Evolutionary conservation across 768 basidiomycete genomes (phyloP), one percentile per base, ranked within the genome.

Genomic region (Suillus occidentalis): DNA sequence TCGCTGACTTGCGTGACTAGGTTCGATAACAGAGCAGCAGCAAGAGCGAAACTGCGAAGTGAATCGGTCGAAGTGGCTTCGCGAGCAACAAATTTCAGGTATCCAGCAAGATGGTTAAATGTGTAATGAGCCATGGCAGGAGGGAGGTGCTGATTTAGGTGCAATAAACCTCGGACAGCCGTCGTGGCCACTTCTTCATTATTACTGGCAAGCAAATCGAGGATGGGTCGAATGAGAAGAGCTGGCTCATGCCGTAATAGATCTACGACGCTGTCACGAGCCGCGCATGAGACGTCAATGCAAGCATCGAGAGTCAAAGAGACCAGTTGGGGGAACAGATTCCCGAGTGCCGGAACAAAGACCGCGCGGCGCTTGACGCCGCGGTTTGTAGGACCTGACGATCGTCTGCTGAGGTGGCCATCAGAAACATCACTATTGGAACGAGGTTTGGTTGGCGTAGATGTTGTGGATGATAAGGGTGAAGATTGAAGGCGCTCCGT

Each of bases 181-280:
- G 82, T 77, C 47, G 87, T 78, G 0, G 88, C 88, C 6, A 74
- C 69, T 2, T 76, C 67, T 12, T 87, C 72, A 55, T 84, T 77
- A 25, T 85, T 82, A 12, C 83, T 85, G 4, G 82, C 79, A 20
- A 92, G 77, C 20, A 83, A 75, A 67, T 90, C 89, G 55, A 91
- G 79, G 16, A 87, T 75, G 22, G 89, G 85, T 12, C 90, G 84
- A 14, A 84, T 79, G 36, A 92, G 76, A n/a, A 91, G 78, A 18
- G 81, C 80, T 6, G 91, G 88, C 68, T 94, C 91, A 69, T 91
- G 89, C 25, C 90, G 83, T 85, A 92, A 88, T 56, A 89, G 74
- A 65, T 90, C 87, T 18, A 89, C 68, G 49, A 92, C 70, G 6
- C 84, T 78, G 34, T 80, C 80, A 50, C 87, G 83, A 25, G 91